These are phyloP conservation scores for Eucalyptus guilfoylei DNA, from an alignment of 345 rosid genomes.

Conservation along the genomic window DNA sequence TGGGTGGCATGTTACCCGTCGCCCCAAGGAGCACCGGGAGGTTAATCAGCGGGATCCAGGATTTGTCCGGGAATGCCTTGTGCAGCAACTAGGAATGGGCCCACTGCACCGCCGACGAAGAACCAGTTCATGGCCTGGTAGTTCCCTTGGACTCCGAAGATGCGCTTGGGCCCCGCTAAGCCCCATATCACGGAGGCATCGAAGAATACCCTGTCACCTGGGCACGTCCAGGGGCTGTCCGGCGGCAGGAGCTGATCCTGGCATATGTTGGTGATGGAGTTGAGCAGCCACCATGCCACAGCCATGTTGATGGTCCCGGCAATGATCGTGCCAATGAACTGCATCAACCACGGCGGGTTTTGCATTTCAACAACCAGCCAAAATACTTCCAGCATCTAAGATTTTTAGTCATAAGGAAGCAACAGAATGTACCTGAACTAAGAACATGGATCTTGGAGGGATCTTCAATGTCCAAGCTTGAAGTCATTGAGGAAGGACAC, in stretches of 20 bases:
- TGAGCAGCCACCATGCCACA: constrained; percentile 77
- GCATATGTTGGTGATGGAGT: constrained; percentile 35
- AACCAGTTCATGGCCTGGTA: constrained; percentile 74
- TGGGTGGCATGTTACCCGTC: constrained; percentile 66
- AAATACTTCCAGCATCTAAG: not conserved
- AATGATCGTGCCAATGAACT: constrained; percentile 76
- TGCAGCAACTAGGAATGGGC: constrained; percentile 54
- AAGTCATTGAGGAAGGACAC: constrained; percentile 83
- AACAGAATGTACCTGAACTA: constrained; percentile 49
- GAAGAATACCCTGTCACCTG: constrained; percentile 50
- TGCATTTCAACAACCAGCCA: not conserved
- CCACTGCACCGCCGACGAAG: constrained; percentile 66
- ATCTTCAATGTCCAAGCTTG: constrained; percentile 95
- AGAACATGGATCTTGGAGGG: constrained; percentile 88
- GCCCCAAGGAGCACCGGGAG: constrained; percentile 81
- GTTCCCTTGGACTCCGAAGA: constrained; percentile 66
- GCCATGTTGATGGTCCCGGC: constrained; percentile 70
- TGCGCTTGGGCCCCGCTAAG: constrained; percentile 63
- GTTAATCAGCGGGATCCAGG: constrained; percentile 78
- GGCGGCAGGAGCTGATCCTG: not conserved
- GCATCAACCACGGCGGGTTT: not conserved
- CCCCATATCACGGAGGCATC: constrained; percentile 91
- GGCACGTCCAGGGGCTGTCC: not conserved
- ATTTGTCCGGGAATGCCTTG: constrained; percentile 56
- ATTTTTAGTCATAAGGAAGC: not conserved